A percentile compares a stretch with the other conserved stretches of the same genome.
phyloP scores from a whole-genome alignment of 176 grass and related monocot genomes.

The Lolium multiflorum region DNA sequence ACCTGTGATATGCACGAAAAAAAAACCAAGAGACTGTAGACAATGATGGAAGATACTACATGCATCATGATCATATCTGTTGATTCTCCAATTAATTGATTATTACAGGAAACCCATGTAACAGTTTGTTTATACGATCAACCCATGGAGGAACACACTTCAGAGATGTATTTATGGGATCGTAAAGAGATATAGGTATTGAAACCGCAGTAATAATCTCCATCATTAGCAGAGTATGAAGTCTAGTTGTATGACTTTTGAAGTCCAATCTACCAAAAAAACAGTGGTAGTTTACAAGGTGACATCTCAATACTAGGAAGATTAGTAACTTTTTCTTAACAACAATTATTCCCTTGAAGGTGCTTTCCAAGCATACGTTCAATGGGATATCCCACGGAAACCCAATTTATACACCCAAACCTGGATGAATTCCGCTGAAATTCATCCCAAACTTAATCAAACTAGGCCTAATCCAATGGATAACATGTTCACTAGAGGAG shows the following conservation, averaged over 20 bases:
- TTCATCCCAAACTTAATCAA: neutral
- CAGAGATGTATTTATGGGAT: constrained; percentile 10
- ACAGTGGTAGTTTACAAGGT: constrained; percentile 14
- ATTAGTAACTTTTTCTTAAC: constrained; percentile 14
- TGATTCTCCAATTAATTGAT: neutral
- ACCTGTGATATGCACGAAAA: constrained; percentile 58
- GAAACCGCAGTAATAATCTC: neutral
- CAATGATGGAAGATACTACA: neutral
- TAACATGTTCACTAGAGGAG: neutral
- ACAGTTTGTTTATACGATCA: constrained; percentile 11
- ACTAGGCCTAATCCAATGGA: neutral
- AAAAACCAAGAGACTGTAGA: constrained; percentile 28
- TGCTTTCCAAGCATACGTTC: neutral
- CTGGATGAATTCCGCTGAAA: constrained; percentile 2
- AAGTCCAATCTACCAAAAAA: constrained; percentile 11
- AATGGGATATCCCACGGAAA: neutral
- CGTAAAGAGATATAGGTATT: neutral
- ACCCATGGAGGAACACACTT: neutral
- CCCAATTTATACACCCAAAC: neutral
- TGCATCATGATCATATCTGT: neutral
- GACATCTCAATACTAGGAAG: constrained; percentile 1
- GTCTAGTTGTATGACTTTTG: constrained; percentile 7
- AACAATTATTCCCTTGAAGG: constrained; percentile 16
- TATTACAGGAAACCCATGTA: constrained; percentile 13
- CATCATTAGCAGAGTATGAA: constrained; percentile 9